phyloP scores from a whole-genome alignment of 1,284 basidiomycete species.

The Austroboletus niveus region DNA sequence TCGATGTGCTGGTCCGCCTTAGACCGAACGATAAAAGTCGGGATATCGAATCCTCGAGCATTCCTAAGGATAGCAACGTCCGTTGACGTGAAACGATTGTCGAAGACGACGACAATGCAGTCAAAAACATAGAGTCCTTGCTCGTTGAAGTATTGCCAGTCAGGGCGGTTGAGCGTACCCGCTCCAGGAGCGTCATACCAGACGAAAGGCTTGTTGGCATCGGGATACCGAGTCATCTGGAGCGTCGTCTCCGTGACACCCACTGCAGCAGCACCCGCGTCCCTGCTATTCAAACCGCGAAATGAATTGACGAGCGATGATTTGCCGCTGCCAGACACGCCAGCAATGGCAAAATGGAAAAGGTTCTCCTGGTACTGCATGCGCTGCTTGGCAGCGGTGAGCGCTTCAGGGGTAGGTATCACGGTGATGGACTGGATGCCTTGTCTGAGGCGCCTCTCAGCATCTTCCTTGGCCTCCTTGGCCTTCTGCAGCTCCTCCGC shows the following conservation, averaged over 20 bases:
- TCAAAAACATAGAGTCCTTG: constrained; percentile 39
- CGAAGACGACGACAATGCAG: constrained; percentile 30
- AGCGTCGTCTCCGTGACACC: constrained; percentile 33
- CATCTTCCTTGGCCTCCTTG: neutral
- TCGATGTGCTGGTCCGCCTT: constrained; percentile 35
- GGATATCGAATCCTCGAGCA: constrained; percentile 31
- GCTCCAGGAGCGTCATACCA: constrained; percentile 41
- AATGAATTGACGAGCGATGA: constrained; percentile 37
- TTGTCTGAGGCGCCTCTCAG: constrained; percentile 14
- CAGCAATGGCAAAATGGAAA: constrained; percentile 35
- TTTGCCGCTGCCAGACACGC: constrained; percentile 37
- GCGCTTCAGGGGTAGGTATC: constrained; percentile 4
- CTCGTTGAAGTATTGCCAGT: constrained; percentile 39
- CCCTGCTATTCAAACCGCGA: constrained; percentile 28
- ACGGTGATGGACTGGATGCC: constrained; percentile 15
- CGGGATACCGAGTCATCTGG: constrained; percentile 28
- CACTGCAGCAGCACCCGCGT: constrained; percentile 28
- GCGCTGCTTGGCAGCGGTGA: no score
- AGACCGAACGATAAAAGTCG: constrained; percentile 36
- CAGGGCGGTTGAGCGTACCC: constrained; percentile 32
- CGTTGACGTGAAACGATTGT: constrained; percentile 33
- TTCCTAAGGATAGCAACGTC: constrained; percentile 30
- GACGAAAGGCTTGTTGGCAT: constrained; percentile 27
- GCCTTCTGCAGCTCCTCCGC: constrained; percentile 13
- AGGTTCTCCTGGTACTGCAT: constrained; percentile 18